Base-by-base conservation (phyloP, 495 filamentous ascomycete species). In the Lasiosphaeria miniovina region DNA sequence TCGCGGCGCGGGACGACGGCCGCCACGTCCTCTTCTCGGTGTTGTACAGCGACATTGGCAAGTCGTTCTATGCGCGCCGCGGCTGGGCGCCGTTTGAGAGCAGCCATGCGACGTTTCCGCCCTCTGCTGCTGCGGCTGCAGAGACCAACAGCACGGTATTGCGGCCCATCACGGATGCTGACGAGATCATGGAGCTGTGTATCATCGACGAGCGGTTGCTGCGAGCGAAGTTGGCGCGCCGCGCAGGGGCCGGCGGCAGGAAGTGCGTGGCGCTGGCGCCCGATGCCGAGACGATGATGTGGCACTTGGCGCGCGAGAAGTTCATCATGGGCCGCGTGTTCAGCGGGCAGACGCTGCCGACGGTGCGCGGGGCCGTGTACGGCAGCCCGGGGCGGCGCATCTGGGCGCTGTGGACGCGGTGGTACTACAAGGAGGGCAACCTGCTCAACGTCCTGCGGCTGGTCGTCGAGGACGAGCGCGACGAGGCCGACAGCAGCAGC, bases 21-120 rank as follows among this genome's bases (percentile, higher is more conserved):
- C 68, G 73, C 15, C 65, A 71, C 53, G 70, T 70, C 31, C 59
- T 84, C 17, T 91, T 90, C 68, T 88, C 87, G 8, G 83, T 93
- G 32, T 73, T 98, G 36, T 98, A 88, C 74, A 97, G 93, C 9
- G 94, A 98, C 71, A 96, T 98, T 65, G 94, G 94, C 4, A 96
- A 95, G 78, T 72, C 73, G n/a, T 97, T 95, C 72, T 98, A 97
- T 71, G 82, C 90, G 7, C 81, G 79, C 53, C 82, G 84, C 61
- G 94, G 92, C 34, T 98, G 94, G 94, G 74, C 82, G 54, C 80
- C 88, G 0, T 93, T 86, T 64, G 73, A 75, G 8, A 91, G 88
- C 35, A 76, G 80, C 14, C 93, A 96, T 61, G 81, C 93, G 55
- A 71, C 80, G 34, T 82, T 95, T 46, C 71, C 80, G 15, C 78